A percentile compares a stretch with the other conserved stretches of the same genome.
These are phyloP conservation scores for Fusarium brevicatenulatum DNA, from an alignment of 2,329 filamentous ascomycete genomes.

Conservation along the genomic window DNA sequence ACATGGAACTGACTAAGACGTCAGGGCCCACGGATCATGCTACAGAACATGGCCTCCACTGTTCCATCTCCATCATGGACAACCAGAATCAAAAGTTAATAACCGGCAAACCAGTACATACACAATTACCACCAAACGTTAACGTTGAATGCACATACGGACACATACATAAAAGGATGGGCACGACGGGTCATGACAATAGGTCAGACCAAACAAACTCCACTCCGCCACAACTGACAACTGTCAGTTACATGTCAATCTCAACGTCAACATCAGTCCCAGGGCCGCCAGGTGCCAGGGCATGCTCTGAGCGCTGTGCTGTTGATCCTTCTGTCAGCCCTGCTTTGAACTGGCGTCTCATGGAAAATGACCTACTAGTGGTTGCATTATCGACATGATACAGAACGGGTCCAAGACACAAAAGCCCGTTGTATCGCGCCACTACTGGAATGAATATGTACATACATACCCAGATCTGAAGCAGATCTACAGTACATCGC, in stretches of 20 bases:
- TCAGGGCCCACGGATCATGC: constrained; percentile 26
- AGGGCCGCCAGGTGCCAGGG: neutral
- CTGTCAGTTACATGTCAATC: constrained; percentile 19
- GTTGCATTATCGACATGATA: constrained; percentile 29
- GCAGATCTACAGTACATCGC: constrained; percentile 21
- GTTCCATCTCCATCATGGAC: constrained; percentile 3
- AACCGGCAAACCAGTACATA: neutral
- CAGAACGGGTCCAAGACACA: constrained; percentile 15
- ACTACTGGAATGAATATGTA: constrained; percentile 7
- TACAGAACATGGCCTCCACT: constrained; percentile 24
- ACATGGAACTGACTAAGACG: constrained; percentile 29
- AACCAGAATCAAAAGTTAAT: neutral
- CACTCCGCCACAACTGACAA: constrained; percentile 40
- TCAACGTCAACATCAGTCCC: constrained; percentile 1
- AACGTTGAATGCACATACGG: neutral
- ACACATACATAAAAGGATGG: neutral
- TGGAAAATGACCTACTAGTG: constrained; percentile 3
- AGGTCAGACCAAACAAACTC: constrained; percentile 12
- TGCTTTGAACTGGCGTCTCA: constrained; percentile 3
- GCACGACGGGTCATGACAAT: constrained; percentile 13
- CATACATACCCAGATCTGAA: constrained; percentile 15
- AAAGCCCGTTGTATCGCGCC: constrained; percentile 28
- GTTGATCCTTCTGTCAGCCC: constrained; percentile 5
- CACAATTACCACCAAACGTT: constrained; percentile 17
- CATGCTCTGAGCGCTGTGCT: neutral